Evolutionary conservation across 139 green algal species (phyloP).

Genomic region (Volvox africanus): DNA sequence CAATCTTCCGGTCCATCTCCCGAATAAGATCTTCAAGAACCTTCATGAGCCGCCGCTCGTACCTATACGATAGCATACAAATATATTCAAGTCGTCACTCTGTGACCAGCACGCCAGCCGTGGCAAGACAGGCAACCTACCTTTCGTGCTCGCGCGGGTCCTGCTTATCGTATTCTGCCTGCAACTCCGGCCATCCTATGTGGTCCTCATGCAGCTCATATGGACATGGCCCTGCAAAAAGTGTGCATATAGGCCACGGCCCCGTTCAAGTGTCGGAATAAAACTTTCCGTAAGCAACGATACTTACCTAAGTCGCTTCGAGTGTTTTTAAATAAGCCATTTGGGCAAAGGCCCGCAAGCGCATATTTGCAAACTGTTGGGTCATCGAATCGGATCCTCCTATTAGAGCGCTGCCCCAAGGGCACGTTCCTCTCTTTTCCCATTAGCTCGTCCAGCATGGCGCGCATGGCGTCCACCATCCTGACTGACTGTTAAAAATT

Average conservation of each 20-base stretch:
- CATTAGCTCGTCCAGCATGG: slow-evolving; percentile 90
- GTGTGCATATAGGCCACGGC: no score
- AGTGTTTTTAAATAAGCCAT: slow-evolving; percentile 90
- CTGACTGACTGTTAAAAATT: not conserved
- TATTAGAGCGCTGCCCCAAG: slow-evolving; percentile 65
- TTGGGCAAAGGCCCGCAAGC: slow-evolving; percentile 84
- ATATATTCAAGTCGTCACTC: no score
- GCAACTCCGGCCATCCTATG: slow-evolving; percentile 75
- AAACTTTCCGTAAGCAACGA: not conserved
- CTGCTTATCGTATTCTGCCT: slow-evolving; percentile 76
- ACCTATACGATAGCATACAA: slow-evolving; percentile 59
- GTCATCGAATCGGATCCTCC: slow-evolving; percentile 72
- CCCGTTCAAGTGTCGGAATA: no score
- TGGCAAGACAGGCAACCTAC: slow-evolving; percentile 42
- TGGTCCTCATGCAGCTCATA: slow-evolving; percentile 85
- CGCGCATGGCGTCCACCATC: slow-evolving; percentile 72
- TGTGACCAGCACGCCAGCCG: not conserved
- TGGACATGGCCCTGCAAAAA: slow-evolving; percentile 75
- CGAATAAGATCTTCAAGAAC: slow-evolving; percentile 80
- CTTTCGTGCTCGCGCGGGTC: slow-evolving; percentile 73
- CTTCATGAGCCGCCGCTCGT: slow-evolving; percentile 78
- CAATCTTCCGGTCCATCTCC: slow-evolving; percentile 92
- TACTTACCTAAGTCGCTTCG: slow-evolving; percentile 81
- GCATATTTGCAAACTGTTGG: slow-evolving; percentile 86
- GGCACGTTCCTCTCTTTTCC: slow-evolving; percentile 82